These are phyloP conservation scores for Rusavskia elegans DNA, from an alignment of 495 filamentous ascomycete genomes.

Conservation along the genomic window DNA sequence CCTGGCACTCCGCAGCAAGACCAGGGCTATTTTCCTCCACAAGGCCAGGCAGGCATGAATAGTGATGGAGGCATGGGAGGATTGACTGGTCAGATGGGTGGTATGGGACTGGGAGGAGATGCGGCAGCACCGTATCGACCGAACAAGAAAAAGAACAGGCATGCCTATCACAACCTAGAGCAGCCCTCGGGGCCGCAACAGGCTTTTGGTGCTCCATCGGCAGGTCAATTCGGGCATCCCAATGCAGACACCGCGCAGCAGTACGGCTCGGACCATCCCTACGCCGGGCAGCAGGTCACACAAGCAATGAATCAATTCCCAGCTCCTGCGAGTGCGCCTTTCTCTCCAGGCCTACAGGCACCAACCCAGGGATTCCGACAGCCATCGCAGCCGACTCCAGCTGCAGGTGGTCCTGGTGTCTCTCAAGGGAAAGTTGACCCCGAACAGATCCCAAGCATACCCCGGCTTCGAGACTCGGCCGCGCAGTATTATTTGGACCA, in stretches of 20 bases:
- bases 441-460: conserved; percentile 87
- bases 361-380: conserved; percentile 4
- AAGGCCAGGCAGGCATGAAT: conserved; percentile 7
- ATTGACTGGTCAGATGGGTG: conserved; percentile 75
- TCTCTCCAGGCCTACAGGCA: conserved; percentile 30
- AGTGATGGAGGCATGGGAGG: conserved; percentile 35
- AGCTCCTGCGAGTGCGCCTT: conserved; percentile 40
- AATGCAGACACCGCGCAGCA: conserved; percentile 47
- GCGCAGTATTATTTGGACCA: conserved; percentile 73
- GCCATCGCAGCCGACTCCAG: conserved; percentile 1
- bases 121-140: conserved; percentile 32
- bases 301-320: conserved; percentile 47
- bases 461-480: conserved; percentile 62
- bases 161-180: conserved; percentile 83
- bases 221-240: conserved; percentile 43
- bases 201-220: conserved; percentile 49
- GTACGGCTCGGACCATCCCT: conserved; percentile 17
- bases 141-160: conserved; percentile 84
- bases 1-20: conserved; percentile 16
- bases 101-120: conserved; percentile 56
- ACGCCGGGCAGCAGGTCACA: conserved; percentile 28
- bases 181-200: conserved; percentile 46
- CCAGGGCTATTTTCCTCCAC: conserved; percentile 16
- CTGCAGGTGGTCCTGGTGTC: conserved; percentile 23
- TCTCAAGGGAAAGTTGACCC: conserved; percentile 69